phyloP scores from a whole-genome alignment of 495 filamentous ascomycete species.

The Immersiella caudata region DNA sequence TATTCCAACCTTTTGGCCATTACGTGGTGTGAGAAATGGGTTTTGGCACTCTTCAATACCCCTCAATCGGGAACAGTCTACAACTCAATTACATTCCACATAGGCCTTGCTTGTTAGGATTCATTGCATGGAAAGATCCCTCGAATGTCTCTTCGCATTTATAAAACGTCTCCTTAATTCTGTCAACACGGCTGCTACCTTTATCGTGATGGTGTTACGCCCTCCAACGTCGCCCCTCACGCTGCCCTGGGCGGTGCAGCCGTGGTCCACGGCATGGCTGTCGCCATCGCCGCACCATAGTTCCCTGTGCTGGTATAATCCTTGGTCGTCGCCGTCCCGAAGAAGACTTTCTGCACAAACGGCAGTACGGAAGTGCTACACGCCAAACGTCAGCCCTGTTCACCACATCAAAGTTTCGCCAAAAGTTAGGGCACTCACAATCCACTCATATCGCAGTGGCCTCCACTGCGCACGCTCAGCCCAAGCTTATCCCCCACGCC shows the following conservation, averaged over 20 bases:
- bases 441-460: constrained; percentile 55
- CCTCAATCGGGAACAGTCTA: too few relatives aligned
- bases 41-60: too few relatives aligned
- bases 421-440: constrained; percentile 40
- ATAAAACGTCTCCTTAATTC: too few relatives aligned
- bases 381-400: constrained; percentile 20
- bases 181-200: too few relatives aligned
- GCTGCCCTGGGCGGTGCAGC: constrained; percentile 38
- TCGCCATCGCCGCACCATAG: constrained; percentile 51
- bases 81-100: too few relatives aligned
- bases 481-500: constrained; percentile 52
- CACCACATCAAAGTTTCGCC: background rate
- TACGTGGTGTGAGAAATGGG: too few relatives aligned
- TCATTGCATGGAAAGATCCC: too few relatives aligned
- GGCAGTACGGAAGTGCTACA: constrained; percentile 51
- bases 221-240: too few relatives aligned
- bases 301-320: constrained; percentile 49
- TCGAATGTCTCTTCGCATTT: too few relatives aligned
- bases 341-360: constrained; percentile 53
- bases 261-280: constrained; percentile 53
- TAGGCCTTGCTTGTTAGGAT: too few relatives aligned
- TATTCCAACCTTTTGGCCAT: too few relatives aligned
- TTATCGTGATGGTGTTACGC: too few relatives aligned
- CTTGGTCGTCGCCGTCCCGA: constrained; percentile 50
- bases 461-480: constrained; percentile 52